These are phyloP conservation scores for Podospora anserina DNA, from an alignment of 495 filamentous ascomycete species.

Conservation along the genomic window DNA sequence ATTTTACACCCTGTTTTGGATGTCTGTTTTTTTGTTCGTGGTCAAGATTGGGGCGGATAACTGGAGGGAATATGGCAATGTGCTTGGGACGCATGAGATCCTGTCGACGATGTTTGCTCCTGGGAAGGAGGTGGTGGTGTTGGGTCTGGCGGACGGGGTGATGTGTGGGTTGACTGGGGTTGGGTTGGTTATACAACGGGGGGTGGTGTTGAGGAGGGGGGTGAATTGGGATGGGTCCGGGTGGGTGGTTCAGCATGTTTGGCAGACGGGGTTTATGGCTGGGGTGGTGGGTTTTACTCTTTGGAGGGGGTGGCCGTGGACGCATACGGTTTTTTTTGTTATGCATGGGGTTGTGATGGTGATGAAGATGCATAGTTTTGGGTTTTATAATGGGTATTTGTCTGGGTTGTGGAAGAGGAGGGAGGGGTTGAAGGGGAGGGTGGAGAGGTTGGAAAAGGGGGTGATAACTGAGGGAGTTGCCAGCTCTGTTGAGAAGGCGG, in stretches of 20 bases:
- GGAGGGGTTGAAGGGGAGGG: conserved; percentile 28
- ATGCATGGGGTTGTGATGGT: conserved; percentile 67
- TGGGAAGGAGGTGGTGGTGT: conserved; percentile 58
- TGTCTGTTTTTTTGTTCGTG: conserved; percentile 59
- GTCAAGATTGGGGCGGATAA: conserved; percentile 63
- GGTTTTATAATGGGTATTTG: conserved; percentile 72
- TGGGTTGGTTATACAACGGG: conserved; percentile 57
- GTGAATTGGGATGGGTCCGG: conserved; percentile 62
- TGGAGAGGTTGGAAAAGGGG: conserved; percentile 38
- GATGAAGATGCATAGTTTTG: conserved; percentile 78
- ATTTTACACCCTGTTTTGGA: conserved; percentile 76
- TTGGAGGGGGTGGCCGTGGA: conserved; percentile 72
- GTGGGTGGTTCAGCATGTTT: conserved; percentile 66
- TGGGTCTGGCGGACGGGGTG: conserved; percentile 62
- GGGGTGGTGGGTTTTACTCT: conserved; percentile 58
- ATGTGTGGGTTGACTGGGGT: conserved; percentile 60
- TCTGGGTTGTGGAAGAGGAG: conserved; percentile 56
- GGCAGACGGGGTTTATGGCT: conserved; percentile 61
- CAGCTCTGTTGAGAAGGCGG: conserved; percentile 28
- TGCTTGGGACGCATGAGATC: conserved; percentile 66
- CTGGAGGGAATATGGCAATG: conserved; percentile 57
- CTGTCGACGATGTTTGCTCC: conserved; percentile 58
- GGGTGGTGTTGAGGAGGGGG: conserved; percentile 48
- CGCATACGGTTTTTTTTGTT: conserved; percentile 65
- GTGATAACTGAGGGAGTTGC: conserved; percentile 43